Conservation (phyloP, 768 basidiomycete genomes). For the Gloeopeniophorella convolvens region DNA sequence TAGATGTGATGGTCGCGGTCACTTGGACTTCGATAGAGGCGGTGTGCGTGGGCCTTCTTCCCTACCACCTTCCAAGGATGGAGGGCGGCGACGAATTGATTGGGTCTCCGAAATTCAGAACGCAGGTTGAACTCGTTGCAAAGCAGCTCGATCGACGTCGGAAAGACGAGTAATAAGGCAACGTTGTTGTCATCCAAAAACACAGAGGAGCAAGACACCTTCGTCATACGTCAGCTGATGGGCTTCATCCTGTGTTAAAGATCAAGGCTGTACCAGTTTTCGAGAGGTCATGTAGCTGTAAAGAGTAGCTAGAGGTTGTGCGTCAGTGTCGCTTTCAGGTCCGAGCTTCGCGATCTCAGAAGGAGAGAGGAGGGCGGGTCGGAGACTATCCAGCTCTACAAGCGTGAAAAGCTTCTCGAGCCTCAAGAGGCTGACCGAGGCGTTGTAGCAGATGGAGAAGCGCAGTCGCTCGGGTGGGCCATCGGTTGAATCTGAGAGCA, state of each 20-base stretch:
- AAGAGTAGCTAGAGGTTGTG: slow-evolving; percentile 35
- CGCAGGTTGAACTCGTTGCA: slow-evolving; percentile 38
- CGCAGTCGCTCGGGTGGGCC: slow-evolving; percentile 36
- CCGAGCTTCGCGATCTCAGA: slow-evolving; percentile 50
- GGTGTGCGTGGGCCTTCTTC: slow-evolving; percentile 26
- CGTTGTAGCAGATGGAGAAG: slow-evolving; percentile 42
- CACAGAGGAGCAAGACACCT: slow-evolving; percentile 35
- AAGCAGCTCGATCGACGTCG: slow-evolving; percentile 32
- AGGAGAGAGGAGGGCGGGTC: slow-evolving; percentile 42
- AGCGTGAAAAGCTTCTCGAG: slow-evolving; percentile 45
- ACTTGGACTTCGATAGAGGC: slow-evolving; percentile 3
- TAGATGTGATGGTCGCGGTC: slow-evolving; percentile 5
- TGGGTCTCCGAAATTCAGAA: slow-evolving; percentile 26
- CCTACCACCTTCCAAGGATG: slow-evolving; percentile 41
- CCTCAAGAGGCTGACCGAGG: slow-evolving; percentile 33
- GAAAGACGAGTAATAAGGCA: slow-evolving; percentile 54
- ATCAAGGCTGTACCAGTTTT: slow-evolving; percentile 10
- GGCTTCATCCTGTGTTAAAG: not conserved
- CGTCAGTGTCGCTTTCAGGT: slow-evolving; percentile 36
- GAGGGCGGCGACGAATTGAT: slow-evolving; percentile 37
- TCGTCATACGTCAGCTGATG: slow-evolving; percentile 9
- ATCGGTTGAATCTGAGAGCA: slow-evolving; percentile 40
- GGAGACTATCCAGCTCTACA: slow-evolving; percentile 39
- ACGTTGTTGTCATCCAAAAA: slow-evolving; percentile 40
- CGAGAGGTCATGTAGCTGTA: slow-evolving; percentile 47